phyloP scores from a whole-genome alignment of 2,329 filamentous ascomycete species.

The Truncatella angustata region DNA sequence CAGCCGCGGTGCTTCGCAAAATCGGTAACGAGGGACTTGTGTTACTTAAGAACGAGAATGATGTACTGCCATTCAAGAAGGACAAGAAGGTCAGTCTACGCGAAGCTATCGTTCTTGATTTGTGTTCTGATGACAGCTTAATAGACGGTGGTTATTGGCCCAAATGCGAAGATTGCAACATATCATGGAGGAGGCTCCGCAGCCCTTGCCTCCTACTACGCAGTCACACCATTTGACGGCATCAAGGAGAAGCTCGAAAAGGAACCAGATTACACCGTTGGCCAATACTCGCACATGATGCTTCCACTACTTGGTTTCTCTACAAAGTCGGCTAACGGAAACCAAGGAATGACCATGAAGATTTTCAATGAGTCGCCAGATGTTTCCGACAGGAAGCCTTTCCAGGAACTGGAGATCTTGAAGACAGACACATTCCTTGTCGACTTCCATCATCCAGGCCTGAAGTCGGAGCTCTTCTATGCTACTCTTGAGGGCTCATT shows the following conservation, averaged over 20 bases:
- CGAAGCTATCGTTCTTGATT: too few species aligned
- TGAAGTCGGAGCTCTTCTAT: conserved; percentile 54
- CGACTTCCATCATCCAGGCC: conserved; percentile 51
- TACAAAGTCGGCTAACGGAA: conserved; percentile 50
- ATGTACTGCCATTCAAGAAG: conserved; percentile 61
- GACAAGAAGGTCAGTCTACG: conserved; percentile 47
- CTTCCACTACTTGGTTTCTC: conserved; percentile 56
- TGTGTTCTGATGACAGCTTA: too few species aligned
- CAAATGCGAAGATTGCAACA: conserved; percentile 54
- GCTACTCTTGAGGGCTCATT: conserved; percentile 60
- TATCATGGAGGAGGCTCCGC: conserved; percentile 67
- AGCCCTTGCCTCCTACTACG: conserved; percentile 59
- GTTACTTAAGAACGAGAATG: conserved; percentile 69
- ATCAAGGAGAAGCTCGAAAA: conserved; percentile 51
- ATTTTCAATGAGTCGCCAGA: conserved; percentile 57
- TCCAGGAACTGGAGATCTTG: conserved; percentile 48
- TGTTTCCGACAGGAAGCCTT: conserved; percentile 41
- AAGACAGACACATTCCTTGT: conserved; percentile 50
- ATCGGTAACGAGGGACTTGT: conserved; percentile 70
- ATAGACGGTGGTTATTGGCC: conserved; percentile 51
- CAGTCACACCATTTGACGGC: conserved; percentile 70
- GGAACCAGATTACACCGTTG: conserved; percentile 52
- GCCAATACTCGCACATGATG: conserved; percentile 63
- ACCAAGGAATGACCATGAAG: conserved; percentile 59
- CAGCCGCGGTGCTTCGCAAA: conserved; percentile 60